Evolutionary conservation across 768 basidiomycete genomes (phyloP), one percentile per base, ranked within the genome.

Genomic region (Naganishia antarctica): DNA sequence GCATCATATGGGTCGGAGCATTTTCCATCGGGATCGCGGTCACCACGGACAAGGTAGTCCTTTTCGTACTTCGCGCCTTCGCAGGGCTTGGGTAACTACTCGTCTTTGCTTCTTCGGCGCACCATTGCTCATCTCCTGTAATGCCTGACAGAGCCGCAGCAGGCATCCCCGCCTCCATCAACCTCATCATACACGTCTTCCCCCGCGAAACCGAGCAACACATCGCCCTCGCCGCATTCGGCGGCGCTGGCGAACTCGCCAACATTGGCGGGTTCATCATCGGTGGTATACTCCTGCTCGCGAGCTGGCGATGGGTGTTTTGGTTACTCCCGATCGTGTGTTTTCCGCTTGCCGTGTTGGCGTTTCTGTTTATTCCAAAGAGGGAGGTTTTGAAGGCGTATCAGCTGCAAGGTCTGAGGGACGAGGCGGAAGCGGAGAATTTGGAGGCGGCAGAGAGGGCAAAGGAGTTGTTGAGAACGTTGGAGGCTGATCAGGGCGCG

Each of bases 261-360:
- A 69, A 66, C 60, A 65, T 68, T 59, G 26, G 31, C 45, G 68
- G 68, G 12, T 63, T 69, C 45, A n/a, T 69, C 61, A 53, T 69
- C 60, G 68, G 66, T 7, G 68, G 66, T 3, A 47, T 64, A 28
- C 66, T 69, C 45, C 61, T 66, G 18, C 47, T 67, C 2, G 68
- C 68, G 29, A 41, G 46, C 40, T 69, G 61, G 59, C 28, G 44
- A 1, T 67, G 68, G 68, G 66, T 69, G 15, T 69, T 67, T 41
- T 60, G 50, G 37, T 40, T 69, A 26, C 47, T 69, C n/a, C 45
- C 68, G 3, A 62, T 67, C 28, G 46, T 65, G 31, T 48, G 53
- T 31, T 34, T 67, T 37, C 68, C 68, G 1, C 43, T 65, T n/a
- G 51, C 66, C 18, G 15, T 65, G 26, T 18, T 62, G 26, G 57